Evolutionary conservation across 768 basidiomycete genomes (phyloP).

Genomic region (Polyporus arcularius): DNA sequence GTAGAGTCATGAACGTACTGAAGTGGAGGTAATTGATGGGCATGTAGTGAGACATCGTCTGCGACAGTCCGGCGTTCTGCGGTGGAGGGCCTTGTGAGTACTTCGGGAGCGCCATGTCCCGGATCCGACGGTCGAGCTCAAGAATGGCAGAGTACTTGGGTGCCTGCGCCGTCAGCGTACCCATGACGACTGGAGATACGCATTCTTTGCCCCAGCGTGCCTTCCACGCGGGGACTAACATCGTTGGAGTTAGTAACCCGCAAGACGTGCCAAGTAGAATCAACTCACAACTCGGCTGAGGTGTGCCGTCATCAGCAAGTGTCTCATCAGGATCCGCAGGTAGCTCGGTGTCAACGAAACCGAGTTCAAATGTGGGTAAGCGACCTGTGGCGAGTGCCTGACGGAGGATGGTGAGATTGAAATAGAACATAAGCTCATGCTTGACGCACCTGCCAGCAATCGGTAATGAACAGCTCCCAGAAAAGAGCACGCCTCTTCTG

Average conservation of each 20-base stretch:
- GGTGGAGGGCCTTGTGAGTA: slow-evolving; percentile 57
- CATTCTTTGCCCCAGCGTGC: slow-evolving; percentile 55
- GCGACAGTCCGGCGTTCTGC: slow-evolving; percentile 50
- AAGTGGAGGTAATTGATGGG: slow-evolving; percentile 71
- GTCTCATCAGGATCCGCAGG: slow-evolving; percentile 59
- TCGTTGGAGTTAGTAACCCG: slow-evolving; percentile 41
- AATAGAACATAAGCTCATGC: slow-evolving; percentile 33
- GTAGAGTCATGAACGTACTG: slow-evolving; percentile 42
- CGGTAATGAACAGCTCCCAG: slow-evolving; percentile 66
- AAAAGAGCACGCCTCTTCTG: slow-evolving; percentile 66
- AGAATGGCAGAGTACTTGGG: slow-evolving; percentile 66
- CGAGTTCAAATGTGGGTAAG: slow-evolving; percentile 39
- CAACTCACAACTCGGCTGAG: slow-evolving; percentile 41
- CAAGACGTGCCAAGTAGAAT: slow-evolving; percentile 57
- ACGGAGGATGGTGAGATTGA: slow-evolving; percentile 11
- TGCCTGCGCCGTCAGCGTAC: slow-evolving; percentile 56
- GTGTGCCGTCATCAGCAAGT: slow-evolving; percentile 53
- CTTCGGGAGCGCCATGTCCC: slow-evolving; percentile 63
- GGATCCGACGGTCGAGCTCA: slow-evolving; percentile 66
- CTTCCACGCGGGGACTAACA: slow-evolving; percentile 58
- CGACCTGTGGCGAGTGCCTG: slow-evolving; percentile 50
- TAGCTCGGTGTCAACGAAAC: slow-evolving; percentile 50
- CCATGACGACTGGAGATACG: slow-evolving; percentile 54
- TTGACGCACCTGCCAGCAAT: slow-evolving; percentile 42
- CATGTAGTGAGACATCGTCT: slow-evolving; percentile 78